These are phyloP conservation scores for Cyberlindnera xishuangbannaensis DNA, from an alignment of 805 yeast species.

Conservation along the genomic window DNA sequence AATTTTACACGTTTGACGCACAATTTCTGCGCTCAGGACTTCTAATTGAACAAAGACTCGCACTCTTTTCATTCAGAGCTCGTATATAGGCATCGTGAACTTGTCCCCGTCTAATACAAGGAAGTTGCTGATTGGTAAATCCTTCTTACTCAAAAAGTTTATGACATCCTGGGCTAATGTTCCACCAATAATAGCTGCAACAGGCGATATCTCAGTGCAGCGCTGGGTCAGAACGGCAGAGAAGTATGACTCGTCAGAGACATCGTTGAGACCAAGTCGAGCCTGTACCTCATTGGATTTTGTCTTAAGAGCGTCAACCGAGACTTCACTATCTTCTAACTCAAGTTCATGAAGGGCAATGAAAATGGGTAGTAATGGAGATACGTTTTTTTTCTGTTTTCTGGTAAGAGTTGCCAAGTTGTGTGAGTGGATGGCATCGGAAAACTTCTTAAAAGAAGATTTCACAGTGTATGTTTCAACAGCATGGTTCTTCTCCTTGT, in stretches of 20 bases:
- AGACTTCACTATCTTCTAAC: constrained; percentile 22
- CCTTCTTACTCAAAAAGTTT: constrained; percentile 69
- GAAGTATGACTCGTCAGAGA: constrained; percentile 38
- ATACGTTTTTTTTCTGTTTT: constrained; percentile 40
- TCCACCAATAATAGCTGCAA: constrained; percentile 86
- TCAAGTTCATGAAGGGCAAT: constrained; percentile 49
- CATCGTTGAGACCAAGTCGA: constrained; percentile 34
- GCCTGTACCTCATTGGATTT: constrained; percentile 29
- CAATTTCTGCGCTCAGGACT: too few relatives aligned
- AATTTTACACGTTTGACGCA: too few relatives aligned
- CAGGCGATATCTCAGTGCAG: constrained; percentile 68
- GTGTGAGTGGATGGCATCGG: constrained; percentile 27
- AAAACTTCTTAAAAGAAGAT: constrained; percentile 33
- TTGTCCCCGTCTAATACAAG: constrained; percentile 68
- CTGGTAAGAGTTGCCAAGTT: constrained; percentile 25
- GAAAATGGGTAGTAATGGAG: constrained; percentile 54
- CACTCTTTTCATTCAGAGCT: constrained; percentile 28
- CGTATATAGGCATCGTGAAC: constrained; percentile 73
- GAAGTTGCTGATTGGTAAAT: constrained; percentile 77
- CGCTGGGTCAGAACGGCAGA: constrained; percentile 41
- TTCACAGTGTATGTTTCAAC: constrained; percentile 33
- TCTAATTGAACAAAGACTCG: too few relatives aligned
- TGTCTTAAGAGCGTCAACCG: constrained; percentile 25
- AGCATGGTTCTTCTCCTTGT: constrained; percentile 30
- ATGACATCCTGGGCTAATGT: constrained; percentile 85